Base-by-base conservation (phyloP, 164 flowering plant species). In the Hamamelis virginiana region DNA sequence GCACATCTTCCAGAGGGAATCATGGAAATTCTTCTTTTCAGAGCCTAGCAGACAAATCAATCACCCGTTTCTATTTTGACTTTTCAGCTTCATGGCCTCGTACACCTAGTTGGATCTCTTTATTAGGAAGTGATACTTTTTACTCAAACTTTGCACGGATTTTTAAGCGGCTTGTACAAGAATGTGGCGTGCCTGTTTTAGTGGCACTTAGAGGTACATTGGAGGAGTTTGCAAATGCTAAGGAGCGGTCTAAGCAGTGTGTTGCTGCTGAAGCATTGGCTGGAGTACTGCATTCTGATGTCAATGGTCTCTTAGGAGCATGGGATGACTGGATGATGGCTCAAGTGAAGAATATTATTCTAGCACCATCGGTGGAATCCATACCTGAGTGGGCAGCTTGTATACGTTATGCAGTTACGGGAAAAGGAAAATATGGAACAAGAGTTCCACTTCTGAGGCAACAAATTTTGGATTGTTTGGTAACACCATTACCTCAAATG, bases 231-330 rank as follows among this genome's bases (percentile, higher is more conserved):
- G 72, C 87, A 63, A 83, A 73, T 82, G 85, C 98, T 50, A 85
- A 89, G 78, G 98, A 95, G 85, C 88, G 98, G 79, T 77, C 98
- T 62, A 95, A 89, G 78, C 98, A 92, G 74, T 92, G 98, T 82
- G 97, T 95, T 78, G 98, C 98, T 74, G 97, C 98, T 73, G 98
- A 95, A 79, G 97, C 90, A 53, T 79, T 95, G 72, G 98, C 97
- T 65, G 98, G 98, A 28, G 79, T 91, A 33, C 74, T 95, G 74
- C 97, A 95, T 75, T 91, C 97, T 81, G 98, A 95, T 84, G 85
- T 90, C 22, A 61, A 50, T 74, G 98, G 97, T 60, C 86, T 95
- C 58, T 64, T 73, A 67, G 96, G 68, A 62, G 96, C 82, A 70
- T 95, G 97, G 99, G 92, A 92, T 66, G 80, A 68, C 76, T 95